phyloP scores from a whole-genome alignment of 805 yeast genomes.

The Wickerhamomyces xylosicus region DNA sequence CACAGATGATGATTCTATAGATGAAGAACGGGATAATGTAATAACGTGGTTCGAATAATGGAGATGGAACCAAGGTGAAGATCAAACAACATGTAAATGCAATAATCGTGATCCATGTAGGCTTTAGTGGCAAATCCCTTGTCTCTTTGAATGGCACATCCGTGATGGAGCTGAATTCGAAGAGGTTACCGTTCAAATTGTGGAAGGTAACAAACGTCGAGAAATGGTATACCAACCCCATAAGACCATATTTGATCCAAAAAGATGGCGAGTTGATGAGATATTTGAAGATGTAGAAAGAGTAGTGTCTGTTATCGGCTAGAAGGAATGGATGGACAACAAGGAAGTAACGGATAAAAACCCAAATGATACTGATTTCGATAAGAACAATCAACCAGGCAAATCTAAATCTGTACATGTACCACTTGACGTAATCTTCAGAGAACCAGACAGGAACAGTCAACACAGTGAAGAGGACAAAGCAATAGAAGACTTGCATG shows the following conservation, averaged over 20 bases:
- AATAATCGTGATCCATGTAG: conserved; percentile 36
- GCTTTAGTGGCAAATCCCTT: conserved; percentile 27
- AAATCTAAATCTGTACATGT: conserved; percentile 22
- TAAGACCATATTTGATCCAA: conserved; percentile 32
- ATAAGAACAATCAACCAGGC: conserved; percentile 21
- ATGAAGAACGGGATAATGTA: conserved; percentile 72
- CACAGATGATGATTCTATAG: conserved; percentile 53
- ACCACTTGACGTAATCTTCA: conserved; percentile 26
- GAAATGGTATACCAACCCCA: conserved; percentile 69
- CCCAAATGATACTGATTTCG: conserved; percentile 27
- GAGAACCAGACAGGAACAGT: conserved; percentile 71
- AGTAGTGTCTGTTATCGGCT: conserved; percentile 91
- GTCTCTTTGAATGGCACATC: conserved; percentile 27
- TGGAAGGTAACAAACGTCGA: conserved; percentile 26
- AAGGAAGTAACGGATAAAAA: conserved; percentile 49
- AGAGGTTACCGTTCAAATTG: conserved; percentile 24
- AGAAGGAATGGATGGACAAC: conserved; percentile 81
- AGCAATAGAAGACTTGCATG: conserved; percentile 76
- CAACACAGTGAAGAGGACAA: conserved; percentile 49
- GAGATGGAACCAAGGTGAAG: conserved; percentile 74
- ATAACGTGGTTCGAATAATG: conserved; percentile 89
- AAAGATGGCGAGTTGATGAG: conserved; percentile 38
- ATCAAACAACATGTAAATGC: conserved; percentile 42
- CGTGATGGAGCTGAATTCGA: conserved; percentile 23
- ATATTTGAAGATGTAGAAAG: conserved; percentile 75